Conservation (phyloP, 352 stramenopile species). For the Globisporangium perplexum region DNA sequence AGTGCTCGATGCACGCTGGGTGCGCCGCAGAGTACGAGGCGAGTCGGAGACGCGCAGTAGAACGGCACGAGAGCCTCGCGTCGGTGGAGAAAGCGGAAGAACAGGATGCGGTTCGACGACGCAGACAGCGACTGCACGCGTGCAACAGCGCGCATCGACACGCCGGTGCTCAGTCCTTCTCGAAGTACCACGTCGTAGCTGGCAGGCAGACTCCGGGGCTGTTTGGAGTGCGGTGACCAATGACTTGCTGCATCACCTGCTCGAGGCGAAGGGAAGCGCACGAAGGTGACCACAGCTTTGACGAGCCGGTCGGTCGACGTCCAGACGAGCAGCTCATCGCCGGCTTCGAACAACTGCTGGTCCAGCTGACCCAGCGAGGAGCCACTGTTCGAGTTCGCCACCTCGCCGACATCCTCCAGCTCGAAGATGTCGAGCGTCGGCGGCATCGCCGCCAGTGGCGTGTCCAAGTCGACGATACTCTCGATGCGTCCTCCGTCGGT, state of each 20-base stretch:
- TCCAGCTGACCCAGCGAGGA: neutral
- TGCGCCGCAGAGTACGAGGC: constrained; percentile 25
- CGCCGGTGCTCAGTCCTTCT: constrained; percentile 13
- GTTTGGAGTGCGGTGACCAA: neutral
- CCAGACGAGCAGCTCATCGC: constrained; percentile 17
- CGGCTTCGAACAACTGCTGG: constrained; percentile 7
- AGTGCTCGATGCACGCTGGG: constrained; percentile 28
- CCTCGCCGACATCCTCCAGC: constrained; percentile 14
- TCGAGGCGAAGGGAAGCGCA: neutral
- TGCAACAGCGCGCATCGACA: constrained; percentile 7
- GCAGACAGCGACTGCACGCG: constrained; percentile 1
- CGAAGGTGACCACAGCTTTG: constrained; percentile 9
- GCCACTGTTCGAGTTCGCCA: neutral
- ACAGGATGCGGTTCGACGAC: constrained; percentile 11
- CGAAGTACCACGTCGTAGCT: constrained; percentile 17
- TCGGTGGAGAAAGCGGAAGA: constrained; percentile 43
- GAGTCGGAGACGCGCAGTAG: constrained; percentile 36
- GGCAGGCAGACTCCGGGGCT: neutral
- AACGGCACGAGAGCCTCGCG: constrained; percentile 39
- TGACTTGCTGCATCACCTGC: neutral
- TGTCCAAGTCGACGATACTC: constrained; percentile 25
- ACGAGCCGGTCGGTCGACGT: constrained; percentile 19
- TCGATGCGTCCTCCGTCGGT: constrained; percentile 21
- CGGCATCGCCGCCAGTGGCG: constrained; percentile 18
- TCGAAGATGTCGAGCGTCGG: constrained; percentile 38